Evolutionary conservation across 257 asterid genomes (phyloP), one percentile per base, ranked within the genome.

Genomic region (Solanum corneliomulleri): DNA sequence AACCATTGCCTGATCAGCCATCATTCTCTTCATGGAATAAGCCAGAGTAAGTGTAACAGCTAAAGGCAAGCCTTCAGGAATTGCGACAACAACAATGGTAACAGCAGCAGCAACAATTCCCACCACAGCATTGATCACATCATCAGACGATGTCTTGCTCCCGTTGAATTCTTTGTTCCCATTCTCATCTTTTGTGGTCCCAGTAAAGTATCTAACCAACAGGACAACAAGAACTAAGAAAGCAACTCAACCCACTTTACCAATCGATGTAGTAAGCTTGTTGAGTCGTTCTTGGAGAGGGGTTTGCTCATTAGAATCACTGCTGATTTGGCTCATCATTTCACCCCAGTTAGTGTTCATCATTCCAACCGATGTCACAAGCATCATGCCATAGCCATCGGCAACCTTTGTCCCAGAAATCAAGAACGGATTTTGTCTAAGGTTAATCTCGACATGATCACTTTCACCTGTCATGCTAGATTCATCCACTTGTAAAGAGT

Each of bases 21-120:
- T 92, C 95, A 93, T 93, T 72, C 93, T 76, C 64, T 93, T 92
- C 94, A 93, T 92, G 0, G 92, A 93, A 41, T 91, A 91, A 7
- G 96, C 94, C 35, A 93, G 92, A 60, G 94, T 91, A n/a, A 93
- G 92, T 6, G 94, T 92, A 14, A 93, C 91, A 8, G 92, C 96
- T 47, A 93, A 69, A 18, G 94, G 96, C 56, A 93, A 75, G 5
- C 95, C 96, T 87, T 92, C 96, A 1, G 96, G 96, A 29, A 93
- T 92, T 2, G 94, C 94, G 13, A 89, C 94, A 42, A 93, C 94
- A 3, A 93, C 91, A 41, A n/a, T 91, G 9, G 91, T 90, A 37
- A 92, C 94, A 2, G 93, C 94, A 10, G 89, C 88, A 13, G 94
- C 89, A 6, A 93, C 69, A 45, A 89, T 90, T 56, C 89, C 85